These are phyloP conservation scores for Xerocomellus intermedius DNA, from an alignment of 768 basidiomycete genomes.

Conservation along the genomic window DNA sequence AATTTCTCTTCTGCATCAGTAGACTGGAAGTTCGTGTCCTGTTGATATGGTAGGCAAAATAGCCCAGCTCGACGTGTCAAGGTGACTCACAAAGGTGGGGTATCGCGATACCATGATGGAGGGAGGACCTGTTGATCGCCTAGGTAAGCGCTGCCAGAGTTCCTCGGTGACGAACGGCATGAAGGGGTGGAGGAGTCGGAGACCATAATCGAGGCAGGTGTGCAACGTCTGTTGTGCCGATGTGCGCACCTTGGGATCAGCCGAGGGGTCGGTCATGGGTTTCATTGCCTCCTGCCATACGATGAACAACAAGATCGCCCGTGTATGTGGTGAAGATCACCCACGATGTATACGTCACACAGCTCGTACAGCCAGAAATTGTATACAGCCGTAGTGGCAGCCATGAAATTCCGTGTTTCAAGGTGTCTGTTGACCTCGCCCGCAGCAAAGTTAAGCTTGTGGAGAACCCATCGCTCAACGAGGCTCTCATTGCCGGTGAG, in stretches of 20 bases:
- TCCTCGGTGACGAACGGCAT: constrained; percentile 99
- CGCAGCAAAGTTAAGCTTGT: constrained; percentile 86
- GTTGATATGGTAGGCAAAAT: neutral
- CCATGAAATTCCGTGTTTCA: constrained; percentile 86
- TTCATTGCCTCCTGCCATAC: constrained; percentile 90
- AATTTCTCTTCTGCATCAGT: constrained; percentile 80
- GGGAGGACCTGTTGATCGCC: constrained; percentile 74
- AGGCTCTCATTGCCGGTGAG: constrained; percentile 88
- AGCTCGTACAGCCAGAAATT: constrained; percentile 98
- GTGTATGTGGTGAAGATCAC: constrained; percentile 28
- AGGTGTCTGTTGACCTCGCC: constrained; percentile 73
- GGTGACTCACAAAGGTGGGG: constrained; percentile 68
- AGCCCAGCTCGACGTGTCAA: neutral
- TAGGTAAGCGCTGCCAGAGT: constrained; percentile 93
- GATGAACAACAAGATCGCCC: neutral
- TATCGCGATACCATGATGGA: constrained; percentile 90
- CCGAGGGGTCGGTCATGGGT: constrained; percentile 86
- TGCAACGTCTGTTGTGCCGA: constrained; percentile 97
- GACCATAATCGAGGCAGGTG: constrained; percentile 87
- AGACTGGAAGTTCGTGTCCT: constrained; percentile 64
- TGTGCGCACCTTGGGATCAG: constrained; percentile 55
- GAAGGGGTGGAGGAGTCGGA: constrained; percentile 92
- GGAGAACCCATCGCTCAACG: constrained; percentile 93
- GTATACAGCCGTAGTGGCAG: constrained; percentile 78
- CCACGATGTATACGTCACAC: constrained; percentile 97